Base-by-base conservation (phyloP, 1,284 basidiomycete genomes). In the Neotropicomus parvogracilis region DNA sequence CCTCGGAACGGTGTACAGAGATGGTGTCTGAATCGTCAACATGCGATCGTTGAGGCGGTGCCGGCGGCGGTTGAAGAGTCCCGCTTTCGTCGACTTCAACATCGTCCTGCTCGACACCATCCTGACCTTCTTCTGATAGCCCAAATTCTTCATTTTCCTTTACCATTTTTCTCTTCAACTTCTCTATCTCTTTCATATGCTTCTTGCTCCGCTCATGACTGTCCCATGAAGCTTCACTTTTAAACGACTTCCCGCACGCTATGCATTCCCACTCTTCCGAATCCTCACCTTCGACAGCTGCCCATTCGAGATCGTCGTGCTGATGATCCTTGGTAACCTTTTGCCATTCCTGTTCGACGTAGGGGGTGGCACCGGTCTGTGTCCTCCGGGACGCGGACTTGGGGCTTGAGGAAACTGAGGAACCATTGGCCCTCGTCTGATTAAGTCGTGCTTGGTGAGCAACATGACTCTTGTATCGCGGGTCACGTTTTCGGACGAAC, bases 131-230 rank as follows among this genome's bases (percentile, higher is more conserved):
- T 12, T 46, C 62, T 21, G 62, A 54, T 16, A 66, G 54, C 1
- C 75, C 80, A 10, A 94, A 66, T 51, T 80, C 80, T 56, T 84
- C 80, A 51, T 91, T 79, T 58, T 97, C 92, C 48, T 75, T 73
- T 56, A 79, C 63, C 83, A 97, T 95, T 64, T 90, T 77, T 49
- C 71, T 70, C 64, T 80, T 80, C 46, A 95, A 65, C 56, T 71
- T 73, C 63, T 90, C 90, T 14, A 95, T 83, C 52, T 91, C 89
- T 67, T 89, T 92, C 65, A 91, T 70, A 66, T 99, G 97, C 68
- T 95, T 98, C 69, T 90, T 91, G 69, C 94, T 97, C 57, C 93
- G 77, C 67, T 99, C 97, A 58, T 99, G 97, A 66, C 95, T 98
- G 58, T 85, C 78, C 92, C 95, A 99, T 14, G 93, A 90, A 0